Evolutionary conservation across 805 yeast genomes (phyloP).

Genomic region (Wickerhamiella slavikovae): DNA sequence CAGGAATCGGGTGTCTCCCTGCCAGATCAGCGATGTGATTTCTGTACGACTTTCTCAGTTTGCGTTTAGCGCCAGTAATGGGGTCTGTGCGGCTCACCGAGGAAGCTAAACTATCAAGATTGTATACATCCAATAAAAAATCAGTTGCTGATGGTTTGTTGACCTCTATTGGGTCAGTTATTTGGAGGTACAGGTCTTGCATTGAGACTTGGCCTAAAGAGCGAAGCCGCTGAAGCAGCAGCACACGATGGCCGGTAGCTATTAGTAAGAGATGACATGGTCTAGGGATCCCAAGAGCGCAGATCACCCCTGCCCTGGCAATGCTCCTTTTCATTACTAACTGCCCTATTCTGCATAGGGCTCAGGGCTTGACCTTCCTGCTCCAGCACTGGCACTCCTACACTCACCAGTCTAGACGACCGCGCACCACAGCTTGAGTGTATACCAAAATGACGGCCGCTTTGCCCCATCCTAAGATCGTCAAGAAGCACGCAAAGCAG

Average conservation of each 20-base stretch:
- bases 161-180: constrained; percentile 23
- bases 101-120: constrained; percentile 42
- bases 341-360: background rate
- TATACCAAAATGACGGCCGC: constrained; percentile 73
- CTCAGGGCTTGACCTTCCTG: background rate
- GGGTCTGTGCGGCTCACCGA: constrained; percentile 75
- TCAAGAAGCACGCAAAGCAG: constrained; percentile 96
- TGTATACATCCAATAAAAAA: constrained; percentile 51
- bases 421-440: background rate
- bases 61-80: constrained; percentile 80
- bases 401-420: background rate
- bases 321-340: background rate
- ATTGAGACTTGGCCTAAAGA: background rate
- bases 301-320: background rate
- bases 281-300: background rate
- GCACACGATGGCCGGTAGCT: background rate
- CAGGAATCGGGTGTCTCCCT: constrained; percentile 27
- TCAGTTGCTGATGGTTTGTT: constrained; percentile 33
- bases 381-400: background rate
- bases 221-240: background rate
- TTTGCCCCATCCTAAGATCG: constrained; percentile 97
- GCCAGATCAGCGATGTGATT: constrained; percentile 77
- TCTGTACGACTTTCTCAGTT: constrained; percentile 83
- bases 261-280: background rate
- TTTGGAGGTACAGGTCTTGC: background rate